Base-by-base conservation (phyloP, 2,329 filamentous ascomycete species). In the Didymosphaeria variabile region DNA sequence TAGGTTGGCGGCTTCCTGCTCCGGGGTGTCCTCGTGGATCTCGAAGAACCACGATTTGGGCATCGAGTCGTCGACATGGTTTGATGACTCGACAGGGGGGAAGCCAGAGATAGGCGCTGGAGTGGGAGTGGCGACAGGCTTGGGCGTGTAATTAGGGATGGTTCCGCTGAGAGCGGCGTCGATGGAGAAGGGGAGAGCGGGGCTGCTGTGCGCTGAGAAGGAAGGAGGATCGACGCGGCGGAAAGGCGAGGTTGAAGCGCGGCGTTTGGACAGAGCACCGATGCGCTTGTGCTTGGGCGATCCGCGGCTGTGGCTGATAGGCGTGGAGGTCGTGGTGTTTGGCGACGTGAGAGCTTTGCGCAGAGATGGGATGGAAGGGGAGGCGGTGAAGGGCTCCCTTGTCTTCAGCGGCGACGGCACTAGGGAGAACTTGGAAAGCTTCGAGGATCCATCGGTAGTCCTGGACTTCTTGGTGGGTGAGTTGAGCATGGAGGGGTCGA, bases 1-100 rank as follows among this genome's bases (percentile, higher is more conserved):
- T 42, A 97, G 83, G 72, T 97, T 97, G 70, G 93, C 92, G 79
- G 95, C 91, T 75, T 97, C 90, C 74, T 97, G 91, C 75, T 97
- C 92, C 8, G 91, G 87, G 0, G 92, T 93, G 78, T 99, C 94
- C 75, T 97, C 92, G 75, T 97, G 90, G 72, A 99, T 98, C 61
- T 94, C 91, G 75, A 99, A 98, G 82, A 91, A 91, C 94, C 93
- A 97, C 61, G 78, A 75, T 60, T 84, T 85, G 23, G 84, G 81
- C 80, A 83, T 80, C 60, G 85, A 85, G 36, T 87, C 84, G 73
- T 90, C 87, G 38, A 61, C 64, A 52, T 68, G 42, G 56, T n/a
- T 40, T 40, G 85, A 82, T 65, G 38, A 86, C 45, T 73, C 66
- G 59, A 67, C 74, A 21, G 47, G 12, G 10, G 45, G 23, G 5